A percentile compares a stretch with the other conserved stretches of the same genome.
These are phyloP conservation scores for Trichoderma hamatum DNA, from an alignment of 2,329 filamentous ascomycete species.

Conservation along the genomic window DNA sequence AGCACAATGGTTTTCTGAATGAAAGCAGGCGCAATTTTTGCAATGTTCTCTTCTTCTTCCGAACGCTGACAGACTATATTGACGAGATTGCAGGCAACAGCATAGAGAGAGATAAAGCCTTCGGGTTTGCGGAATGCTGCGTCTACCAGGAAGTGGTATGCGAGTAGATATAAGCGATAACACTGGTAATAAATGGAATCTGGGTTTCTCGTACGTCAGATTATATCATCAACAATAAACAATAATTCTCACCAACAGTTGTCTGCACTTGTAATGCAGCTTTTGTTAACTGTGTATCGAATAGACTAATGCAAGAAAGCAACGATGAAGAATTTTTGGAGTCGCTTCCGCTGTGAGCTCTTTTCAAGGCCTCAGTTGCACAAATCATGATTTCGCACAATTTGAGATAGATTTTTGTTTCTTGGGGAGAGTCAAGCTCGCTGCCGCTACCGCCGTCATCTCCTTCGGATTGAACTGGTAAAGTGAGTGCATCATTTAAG, in stretches of 20 bases:
- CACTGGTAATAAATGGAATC: constrained; percentile 12
- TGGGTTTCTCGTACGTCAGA: background rate
- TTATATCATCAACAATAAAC: background rate
- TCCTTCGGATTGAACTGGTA: constrained; percentile 9
- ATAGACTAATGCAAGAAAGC: constrained; percentile 14
- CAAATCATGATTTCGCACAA: constrained; percentile 19
- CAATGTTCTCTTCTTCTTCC: background rate
- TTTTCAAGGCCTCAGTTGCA: constrained; percentile 16
- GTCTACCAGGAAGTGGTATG: constrained; percentile 10
- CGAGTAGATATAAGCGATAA: constrained; percentile 15
- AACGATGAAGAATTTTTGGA: background rate
- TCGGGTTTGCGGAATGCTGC: constrained; percentile 16
- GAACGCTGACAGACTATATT: background rate
- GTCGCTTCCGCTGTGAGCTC: background rate
- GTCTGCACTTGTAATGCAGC: constrained; percentile 3
- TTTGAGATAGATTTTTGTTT: background rate
- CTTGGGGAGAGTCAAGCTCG: background rate
- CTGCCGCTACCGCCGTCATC: background rate
- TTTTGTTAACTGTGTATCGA: constrained; percentile 9
- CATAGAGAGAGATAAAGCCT: constrained; percentile 7
- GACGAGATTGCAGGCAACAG: constrained; percentile 6
- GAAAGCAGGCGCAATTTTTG: background rate
- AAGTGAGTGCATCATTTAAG: constrained; percentile 6
- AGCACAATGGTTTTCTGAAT: constrained; percentile 42
- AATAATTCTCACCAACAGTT: background rate